Conservation (phyloP, 1,139 yeast species). For the Kodamaea sp. region DNA sequence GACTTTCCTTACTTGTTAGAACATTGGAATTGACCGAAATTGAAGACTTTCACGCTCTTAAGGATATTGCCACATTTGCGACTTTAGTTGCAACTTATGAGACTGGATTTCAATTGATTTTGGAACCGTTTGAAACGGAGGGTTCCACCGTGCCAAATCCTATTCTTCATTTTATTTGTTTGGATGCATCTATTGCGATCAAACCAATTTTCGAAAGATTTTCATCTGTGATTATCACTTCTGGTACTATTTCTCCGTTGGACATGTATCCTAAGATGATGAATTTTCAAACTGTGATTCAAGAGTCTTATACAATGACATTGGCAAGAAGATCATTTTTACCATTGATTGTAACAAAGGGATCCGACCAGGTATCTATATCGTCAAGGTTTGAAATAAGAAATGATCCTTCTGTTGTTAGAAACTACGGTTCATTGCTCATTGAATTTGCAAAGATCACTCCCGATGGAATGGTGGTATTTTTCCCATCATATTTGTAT, state of each 20-base stretch:
- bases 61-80: constrained; percentile 96
- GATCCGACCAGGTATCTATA: constrained; percentile 95
- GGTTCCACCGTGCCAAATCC: constrained; percentile 98
- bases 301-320: constrained; percentile 95
- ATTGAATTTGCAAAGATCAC: constrained; percentile 93
- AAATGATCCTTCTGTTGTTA: constrained; percentile 95
- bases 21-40: constrained; percentile 86
- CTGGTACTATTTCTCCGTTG: constrained; percentile 96
- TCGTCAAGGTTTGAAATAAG: constrained; percentile 95
- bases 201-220: constrained; percentile 95
- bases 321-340: constrained; percentile 87
- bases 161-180: constrained; percentile 87
- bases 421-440: constrained; percentile 90
- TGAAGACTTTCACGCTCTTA: constrained; percentile 89
- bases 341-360: constrained; percentile 95
- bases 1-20: constrained; percentile 82
- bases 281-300: constrained; percentile 90
- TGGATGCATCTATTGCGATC: constrained; percentile 97
- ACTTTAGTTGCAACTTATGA: constrained; percentile 95
- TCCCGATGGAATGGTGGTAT: constrained; percentile 97
- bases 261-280: constrained; percentile 99
- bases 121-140: constrained; percentile 96
- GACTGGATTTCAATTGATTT: constrained; percentile 82
- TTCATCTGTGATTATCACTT: constrained; percentile 91
- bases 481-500: constrained; percentile 93